These are phyloP conservation scores for Capsella rubella DNA, from an alignment of 441 rosid genomes.

Conservation along the genomic window DNA sequence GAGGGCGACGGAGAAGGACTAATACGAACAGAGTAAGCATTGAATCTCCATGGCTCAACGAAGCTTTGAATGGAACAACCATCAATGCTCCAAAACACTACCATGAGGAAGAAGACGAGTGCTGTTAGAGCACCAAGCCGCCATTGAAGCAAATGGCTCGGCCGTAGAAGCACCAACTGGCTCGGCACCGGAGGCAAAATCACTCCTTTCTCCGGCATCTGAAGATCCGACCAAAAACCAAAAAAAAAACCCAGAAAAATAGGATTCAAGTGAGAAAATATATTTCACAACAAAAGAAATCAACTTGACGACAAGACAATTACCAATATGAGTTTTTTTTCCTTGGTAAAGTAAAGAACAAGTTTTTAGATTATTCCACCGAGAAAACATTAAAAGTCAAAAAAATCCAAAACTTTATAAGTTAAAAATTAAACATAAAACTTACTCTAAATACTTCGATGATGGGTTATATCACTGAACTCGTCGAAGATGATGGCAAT, in stretches of 20 bases:
- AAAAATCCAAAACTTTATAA: constrained; percentile 4
- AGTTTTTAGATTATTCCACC: constrained; percentile 29
- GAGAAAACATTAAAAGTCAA: constrained; percentile 38
- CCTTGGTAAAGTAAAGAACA: neutral
- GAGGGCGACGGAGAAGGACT: constrained; percentile 31
- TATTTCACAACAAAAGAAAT: neutral
- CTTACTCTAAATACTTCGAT: constrained; percentile 29
- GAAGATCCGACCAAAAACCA: constrained; percentile 27
- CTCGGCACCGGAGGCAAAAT: constrained; percentile 41
- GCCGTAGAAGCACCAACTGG: constrained; percentile 44
- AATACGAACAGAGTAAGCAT: constrained; percentile 41
- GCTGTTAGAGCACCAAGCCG: constrained; percentile 71
- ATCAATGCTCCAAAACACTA: constrained; percentile 79
- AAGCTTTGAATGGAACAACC: constrained; percentile 60
- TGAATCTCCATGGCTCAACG: constrained; percentile 65
- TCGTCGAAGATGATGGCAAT: constrained; percentile 14
- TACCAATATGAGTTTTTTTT: constrained; percentile 28
- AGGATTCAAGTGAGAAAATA: constrained; percentile 18
- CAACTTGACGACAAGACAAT: constrained; percentile 39
- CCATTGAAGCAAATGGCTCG: constrained; percentile 68
- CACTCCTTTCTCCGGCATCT: constrained; percentile 81
- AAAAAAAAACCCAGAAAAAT: constrained; percentile 15
- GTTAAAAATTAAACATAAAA: neutral
- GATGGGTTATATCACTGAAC: constrained; percentile 11
- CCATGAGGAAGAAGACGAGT: constrained; percentile 65